Percentiles rank a stretch among this genome's conserved stretches.
Evolutionary conservation across 108 stramenopile species (phyloP).

Genomic region (Craspedostauros australis): DNA sequence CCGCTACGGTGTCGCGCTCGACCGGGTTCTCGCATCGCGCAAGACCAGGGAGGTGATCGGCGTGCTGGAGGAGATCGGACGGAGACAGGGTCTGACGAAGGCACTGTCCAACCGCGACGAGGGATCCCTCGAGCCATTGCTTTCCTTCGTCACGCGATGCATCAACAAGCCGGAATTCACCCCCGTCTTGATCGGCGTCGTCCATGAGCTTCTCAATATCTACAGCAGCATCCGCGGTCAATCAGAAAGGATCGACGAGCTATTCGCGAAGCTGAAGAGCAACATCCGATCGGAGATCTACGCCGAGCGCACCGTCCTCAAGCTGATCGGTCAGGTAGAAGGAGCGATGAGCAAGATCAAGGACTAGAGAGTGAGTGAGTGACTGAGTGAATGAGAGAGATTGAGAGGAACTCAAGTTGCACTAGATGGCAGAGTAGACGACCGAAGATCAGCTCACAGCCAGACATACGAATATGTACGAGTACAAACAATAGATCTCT

Average conservation of each 20-base stretch:
- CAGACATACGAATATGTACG: no score
- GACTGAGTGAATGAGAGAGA: no score
- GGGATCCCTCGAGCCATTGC: constrained; percentile 74
- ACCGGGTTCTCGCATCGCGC: constrained; percentile 66
- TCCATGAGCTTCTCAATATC: constrained; percentile 38
- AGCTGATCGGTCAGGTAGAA: constrained; percentile 75
- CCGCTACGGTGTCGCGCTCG: constrained; percentile 86
- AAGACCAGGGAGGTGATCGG: constrained; percentile 67
- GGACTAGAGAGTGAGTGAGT: no score
- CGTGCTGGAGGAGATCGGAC: constrained; percentile 83
- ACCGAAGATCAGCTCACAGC: no score
- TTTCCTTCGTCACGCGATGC: constrained; percentile 77
- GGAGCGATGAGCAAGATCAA: no score
- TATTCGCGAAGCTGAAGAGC: constrained; percentile 71
- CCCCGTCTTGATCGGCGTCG: constrained; percentile 59
- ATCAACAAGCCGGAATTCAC: constrained; percentile 71
- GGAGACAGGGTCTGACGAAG: constrained; percentile 63
- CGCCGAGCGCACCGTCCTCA: constrained; percentile 49
- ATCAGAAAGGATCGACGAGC: constrained; percentile 75
- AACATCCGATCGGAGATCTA: constrained; percentile 62
- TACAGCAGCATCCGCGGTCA: constrained; percentile 51
- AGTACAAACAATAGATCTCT: no score
- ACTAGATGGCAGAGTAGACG: no score
- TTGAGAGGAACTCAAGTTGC: no score
- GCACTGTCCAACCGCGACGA: constrained; percentile 85